Evolutionary conservation across 1,284 basidiomycete species (phyloP).

Genomic region (Austropuccinia psidii): DNA sequence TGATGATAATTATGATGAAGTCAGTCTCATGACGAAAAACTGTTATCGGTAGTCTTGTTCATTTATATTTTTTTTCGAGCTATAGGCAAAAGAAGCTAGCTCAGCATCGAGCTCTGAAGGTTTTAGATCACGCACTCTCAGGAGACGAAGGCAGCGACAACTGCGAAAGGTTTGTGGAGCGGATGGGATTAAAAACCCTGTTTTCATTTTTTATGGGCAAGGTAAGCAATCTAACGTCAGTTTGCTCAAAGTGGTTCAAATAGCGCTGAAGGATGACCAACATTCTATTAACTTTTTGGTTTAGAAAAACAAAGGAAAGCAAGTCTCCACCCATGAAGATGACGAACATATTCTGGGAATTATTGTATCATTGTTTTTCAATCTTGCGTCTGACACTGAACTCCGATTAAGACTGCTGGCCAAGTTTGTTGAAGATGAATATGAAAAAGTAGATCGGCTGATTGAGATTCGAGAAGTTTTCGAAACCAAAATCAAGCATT

Average conservation of each 20-base stretch:
- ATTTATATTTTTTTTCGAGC: not conserved
- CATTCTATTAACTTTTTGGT: not conserved
- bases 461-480: slow-evolving; percentile 75
- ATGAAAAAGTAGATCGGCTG: slow-evolving; percentile 86
- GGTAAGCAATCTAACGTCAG: slow-evolving; percentile 52
- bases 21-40: slow-evolving; percentile 52
- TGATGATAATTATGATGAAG: slow-evolving; percentile 96
- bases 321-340: slow-evolving; percentile 59
- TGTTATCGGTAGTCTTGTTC: slow-evolving; percentile 37
- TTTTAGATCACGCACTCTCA: slow-evolving; percentile 82
- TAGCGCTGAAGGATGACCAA: slow-evolving; percentile 45
- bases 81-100: slow-evolving; percentile 71
- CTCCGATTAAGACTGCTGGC: slow-evolving; percentile 72
- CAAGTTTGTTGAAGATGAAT: slow-evolving; percentile 85
- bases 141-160: slow-evolving; percentile 62
- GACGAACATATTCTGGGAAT: slow-evolving; percentile 79
- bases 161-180: slow-evolving; percentile 83
- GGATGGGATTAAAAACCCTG: slow-evolving; percentile 73
- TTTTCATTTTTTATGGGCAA: slow-evolving; percentile 91
- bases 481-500: slow-evolving; percentile 54
- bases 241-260: not conserved
- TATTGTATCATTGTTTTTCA: slow-evolving; percentile 77
- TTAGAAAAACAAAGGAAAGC: slow-evolving; percentile 30
- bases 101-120: slow-evolving; percentile 74
- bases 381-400: slow-evolving; percentile 74